Base-by-base conservation (phyloP, 2,329 filamentous ascomycete species). In the Fusarium oxysporum region DNA sequence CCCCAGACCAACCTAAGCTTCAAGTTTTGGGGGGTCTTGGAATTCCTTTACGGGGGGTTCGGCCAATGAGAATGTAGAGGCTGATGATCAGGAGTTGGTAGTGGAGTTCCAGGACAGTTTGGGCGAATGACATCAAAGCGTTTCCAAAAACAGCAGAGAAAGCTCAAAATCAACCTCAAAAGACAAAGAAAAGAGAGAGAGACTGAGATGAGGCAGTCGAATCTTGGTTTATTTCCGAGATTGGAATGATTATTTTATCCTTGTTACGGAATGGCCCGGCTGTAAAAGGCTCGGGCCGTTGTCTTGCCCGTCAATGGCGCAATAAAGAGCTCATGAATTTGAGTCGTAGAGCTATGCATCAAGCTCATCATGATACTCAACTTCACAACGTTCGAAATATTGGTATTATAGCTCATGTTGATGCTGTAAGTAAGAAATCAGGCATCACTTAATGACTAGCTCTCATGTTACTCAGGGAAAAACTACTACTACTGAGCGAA, bases 401-500 rank as follows among this genome's bases (percentile, higher is more conserved):
- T 80, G 96, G 96, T 70, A 98, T 99, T 76, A 98, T 99, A 81
- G 96, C 96, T 67, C 96, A 99, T 82, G 97, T 99, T 73, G 96
- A 98, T 90, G 96, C 96, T 63, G 88, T 90, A 81, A 62, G 87
- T 81, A 21, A 6, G 3, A 13, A 32, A 0, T 5, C 30, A 17
- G 7, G 12, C 6, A 6, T 45, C 3, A 7, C 6, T 7, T 14
- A 17, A 17, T n/a, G 19, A 28, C 17, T 8, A 9, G 28, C 58
- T 75, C 17, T 79, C 54, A 40, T 16, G 44, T 14, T 28, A 5
- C 9, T 51, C 59, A 90, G 88, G 96, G 96, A 13, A 99, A 99
- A 86, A 99, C 96, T 3, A 98, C 96, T 0, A 99, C 96, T 0
- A 98, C 96, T 7, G 96, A 99, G 90, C 95, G 96, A 65, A 98